phyloP scores from a whole-genome alignment of 139 green algal genomes.

The Asterochloris sp. region DNA sequence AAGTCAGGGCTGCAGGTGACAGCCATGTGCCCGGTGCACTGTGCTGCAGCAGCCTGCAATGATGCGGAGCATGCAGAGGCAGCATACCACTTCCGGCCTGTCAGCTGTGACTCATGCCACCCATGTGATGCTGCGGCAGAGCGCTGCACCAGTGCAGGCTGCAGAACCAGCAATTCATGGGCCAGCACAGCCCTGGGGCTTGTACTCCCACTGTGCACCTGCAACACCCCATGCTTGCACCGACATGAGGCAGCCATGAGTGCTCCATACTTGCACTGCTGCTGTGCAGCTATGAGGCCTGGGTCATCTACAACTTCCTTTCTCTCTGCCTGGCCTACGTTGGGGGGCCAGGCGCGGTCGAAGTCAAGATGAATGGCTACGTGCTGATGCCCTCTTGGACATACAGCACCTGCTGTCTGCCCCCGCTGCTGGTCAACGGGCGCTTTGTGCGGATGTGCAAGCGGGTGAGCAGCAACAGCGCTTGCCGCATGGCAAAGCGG shows the following conservation, averaged over 20 bases:
- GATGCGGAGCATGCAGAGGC: background rate
- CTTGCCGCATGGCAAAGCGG: no score
- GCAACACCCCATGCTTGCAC: background rate
- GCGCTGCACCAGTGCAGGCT: background rate
- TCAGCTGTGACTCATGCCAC: background rate
- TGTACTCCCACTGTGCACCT: background rate
- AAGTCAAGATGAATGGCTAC: slow-evolving; percentile 82
- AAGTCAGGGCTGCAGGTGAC: background rate
- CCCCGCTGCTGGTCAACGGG: slow-evolving; percentile 77
- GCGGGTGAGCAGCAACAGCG: background rate
- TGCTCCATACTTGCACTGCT: background rate
- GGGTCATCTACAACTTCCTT: slow-evolving; percentile 98
- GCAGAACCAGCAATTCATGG: background rate
- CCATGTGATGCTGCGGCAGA: background rate
- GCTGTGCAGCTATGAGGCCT: slow-evolving; percentile 87
- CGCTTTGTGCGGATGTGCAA: slow-evolving; percentile 81
- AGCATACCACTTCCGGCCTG: background rate
- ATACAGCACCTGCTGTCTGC: slow-evolving; percentile 88
- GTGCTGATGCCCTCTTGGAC: slow-evolving; percentile 74
- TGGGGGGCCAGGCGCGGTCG: slow-evolving; percentile 89
- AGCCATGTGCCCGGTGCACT: background rate
- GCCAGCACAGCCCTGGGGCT: background rate
- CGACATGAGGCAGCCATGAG: background rate
- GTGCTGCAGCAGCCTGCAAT: background rate
- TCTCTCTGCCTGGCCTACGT: slow-evolving; percentile 91